phyloP scores from a whole-genome alignment of 164 flowering plant species.

The Dillenia turbinata region DNA sequence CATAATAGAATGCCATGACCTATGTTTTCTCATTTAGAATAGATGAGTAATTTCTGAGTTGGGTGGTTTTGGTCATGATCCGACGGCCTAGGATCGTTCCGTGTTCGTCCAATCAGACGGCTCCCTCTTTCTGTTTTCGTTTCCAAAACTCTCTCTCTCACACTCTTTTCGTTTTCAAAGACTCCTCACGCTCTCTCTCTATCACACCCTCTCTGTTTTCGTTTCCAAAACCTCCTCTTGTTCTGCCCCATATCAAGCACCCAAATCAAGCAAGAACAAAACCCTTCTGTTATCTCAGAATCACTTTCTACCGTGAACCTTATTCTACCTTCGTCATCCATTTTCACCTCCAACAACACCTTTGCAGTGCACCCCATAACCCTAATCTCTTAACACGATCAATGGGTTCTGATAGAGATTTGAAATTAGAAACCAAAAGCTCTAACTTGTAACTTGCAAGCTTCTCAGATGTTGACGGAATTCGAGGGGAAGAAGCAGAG shows the following conservation, averaged over 20 bases:
- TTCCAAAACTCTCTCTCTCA: too few relatives aligned
- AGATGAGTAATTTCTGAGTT: too few relatives aligned
- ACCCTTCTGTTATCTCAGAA: conserved; percentile 82
- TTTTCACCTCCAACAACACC: conserved; percentile 65
- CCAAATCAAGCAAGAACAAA: conserved; percentile 62
- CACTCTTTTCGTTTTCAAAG: too few relatives aligned
- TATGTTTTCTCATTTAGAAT: too few relatives aligned
- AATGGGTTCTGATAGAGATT: conserved; percentile 48
- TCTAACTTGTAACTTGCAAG: conserved; percentile 28
- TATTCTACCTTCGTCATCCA: conserved; percentile 54
- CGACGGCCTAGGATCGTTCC: too few relatives aligned
- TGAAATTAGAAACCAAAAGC: conserved; percentile 49
- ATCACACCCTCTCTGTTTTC: conserved; percentile 61
- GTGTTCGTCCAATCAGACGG: too few relatives aligned
- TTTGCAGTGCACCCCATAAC: conserved; percentile 91
- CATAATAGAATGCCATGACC: too few relatives aligned
- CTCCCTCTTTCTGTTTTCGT: too few relatives aligned
- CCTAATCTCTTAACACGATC: conserved; percentile 78
- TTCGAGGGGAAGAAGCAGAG: conserved; percentile 3
- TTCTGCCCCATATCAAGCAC: conserved; percentile 58
- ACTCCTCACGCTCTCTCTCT: too few relatives aligned
- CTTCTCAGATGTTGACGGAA: not conserved
- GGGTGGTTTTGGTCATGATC: too few relatives aligned
- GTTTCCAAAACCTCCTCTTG: conserved; percentile 70
- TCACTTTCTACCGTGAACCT: conserved; percentile 78